Base-by-base conservation (phyloP, 805 yeast species). In the Danielozyma ontarioensis region DNA sequence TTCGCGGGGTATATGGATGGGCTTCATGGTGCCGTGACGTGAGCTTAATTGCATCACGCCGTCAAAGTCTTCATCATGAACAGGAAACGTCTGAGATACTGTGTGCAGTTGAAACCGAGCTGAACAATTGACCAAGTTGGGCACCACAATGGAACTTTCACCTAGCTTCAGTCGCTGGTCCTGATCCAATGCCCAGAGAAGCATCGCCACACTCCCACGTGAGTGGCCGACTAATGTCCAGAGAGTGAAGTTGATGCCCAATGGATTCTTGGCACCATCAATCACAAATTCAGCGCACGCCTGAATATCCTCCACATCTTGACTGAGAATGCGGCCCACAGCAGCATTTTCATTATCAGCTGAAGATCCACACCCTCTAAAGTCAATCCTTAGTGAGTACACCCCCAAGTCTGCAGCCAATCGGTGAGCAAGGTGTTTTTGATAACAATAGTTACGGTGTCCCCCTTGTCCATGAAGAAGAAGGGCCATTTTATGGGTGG, bases 391-490 rank as follows among this genome's bases (percentile, higher is more conserved):
- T 31, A 86, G 67, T 3, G 82, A 73, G 50, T 69, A 76, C 35
- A 76, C 62, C 0, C 94, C 95, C 37, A 72, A 53, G 12, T 71
- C 70, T 2, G 60, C 51, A 0, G 88, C 78, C 34, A 89, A 53
- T 17, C 57, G 59, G 17, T 72, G 71, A 0, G 94, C 89, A 28
- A 86, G 55, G 12, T 59, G 46, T 17, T 74, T 72, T 42, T 82
- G 87, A 55, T 82, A 88, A 38, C 85, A 77, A 52, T 85, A 82
- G 61, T 83, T 75, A 44, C 86, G 75, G 52, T 89, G 94, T 0
- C 95, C 94, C 1, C 80, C 89, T 40, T 75, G 82, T 1, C 97
- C 97, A 53, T 89, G 97, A n/a, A 78, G 44, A 13, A 88, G 50
- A 4, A 88, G 51, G 0, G 80, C 86, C 25, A 73, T 64, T 38